Percentiles rank a stretch among this genome's conserved stretches.
These are phyloP conservation scores for Penicillium silybi DNA, from an alignment of 495 filamentous ascomycete species.

Conservation along the genomic window DNA sequence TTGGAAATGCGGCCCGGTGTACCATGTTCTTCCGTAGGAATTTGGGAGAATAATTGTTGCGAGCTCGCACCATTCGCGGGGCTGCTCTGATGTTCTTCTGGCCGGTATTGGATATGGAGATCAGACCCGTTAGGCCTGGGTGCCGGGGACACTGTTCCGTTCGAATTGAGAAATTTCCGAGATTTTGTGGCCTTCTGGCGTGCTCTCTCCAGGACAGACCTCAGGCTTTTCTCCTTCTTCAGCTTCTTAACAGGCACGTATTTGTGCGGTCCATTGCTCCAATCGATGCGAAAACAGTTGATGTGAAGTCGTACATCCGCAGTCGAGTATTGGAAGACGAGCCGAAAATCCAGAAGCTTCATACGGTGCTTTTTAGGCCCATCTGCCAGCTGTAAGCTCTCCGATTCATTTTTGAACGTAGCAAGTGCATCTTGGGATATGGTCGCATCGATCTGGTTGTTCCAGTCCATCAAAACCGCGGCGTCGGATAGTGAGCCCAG, in stretches of 20 bases:
- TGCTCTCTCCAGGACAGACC: slow-evolving; percentile 13
- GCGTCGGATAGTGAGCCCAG: slow-evolving; percentile 7
- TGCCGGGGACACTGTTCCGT: background rate
- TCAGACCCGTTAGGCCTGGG: background rate
- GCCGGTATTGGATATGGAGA: background rate
- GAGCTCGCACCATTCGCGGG: background rate
- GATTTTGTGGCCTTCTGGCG: slow-evolving; percentile 1
- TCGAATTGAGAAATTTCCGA: background rate
- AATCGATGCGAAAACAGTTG: slow-evolving; percentile 32
- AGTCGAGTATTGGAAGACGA: slow-evolving; percentile 33
- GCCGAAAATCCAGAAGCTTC: slow-evolving; percentile 35
- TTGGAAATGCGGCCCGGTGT: background rate
- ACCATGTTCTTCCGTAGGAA: background rate
- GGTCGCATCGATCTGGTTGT: slow-evolving; percentile 36
- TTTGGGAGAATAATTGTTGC: slow-evolving; percentile 17
- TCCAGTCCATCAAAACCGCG: slow-evolving; percentile 35
- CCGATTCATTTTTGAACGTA: slow-evolving; percentile 9
- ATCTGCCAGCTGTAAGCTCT: slow-evolving; percentile 14
- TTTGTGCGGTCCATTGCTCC: slow-evolving; percentile 23
- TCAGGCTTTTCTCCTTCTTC: slow-evolving; percentile 13
- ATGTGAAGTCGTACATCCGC: slow-evolving; percentile 33
- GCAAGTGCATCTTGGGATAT: slow-evolving; percentile 24
- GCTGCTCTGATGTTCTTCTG: background rate
- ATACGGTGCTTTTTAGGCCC: slow-evolving; percentile 28
- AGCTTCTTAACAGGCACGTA: slow-evolving; percentile 15